Percentiles rank a stretch among this genome's conserved stretches.
phyloP scores from a whole-genome alignment of 2,329 filamentous ascomycete species.

The Pseudovirgaria hyperparasitica region DNA sequence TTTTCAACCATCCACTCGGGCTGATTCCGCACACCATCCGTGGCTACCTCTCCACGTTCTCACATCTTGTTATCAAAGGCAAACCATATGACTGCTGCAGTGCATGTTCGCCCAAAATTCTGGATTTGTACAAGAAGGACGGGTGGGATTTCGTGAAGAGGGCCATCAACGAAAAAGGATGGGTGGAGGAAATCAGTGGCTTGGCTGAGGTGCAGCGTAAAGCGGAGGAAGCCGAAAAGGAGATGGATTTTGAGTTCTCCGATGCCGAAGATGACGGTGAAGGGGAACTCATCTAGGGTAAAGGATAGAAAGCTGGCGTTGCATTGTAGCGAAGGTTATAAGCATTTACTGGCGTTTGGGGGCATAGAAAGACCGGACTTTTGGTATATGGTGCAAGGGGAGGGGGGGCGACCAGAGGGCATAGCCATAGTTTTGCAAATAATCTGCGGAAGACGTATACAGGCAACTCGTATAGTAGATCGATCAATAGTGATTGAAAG shows the following conservation, averaged over 20 bases:
- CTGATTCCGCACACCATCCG: constrained; percentile 71
- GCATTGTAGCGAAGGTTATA: too few relatives aligned
- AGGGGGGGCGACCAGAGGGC: too few relatives aligned
- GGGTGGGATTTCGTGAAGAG: constrained; percentile 68
- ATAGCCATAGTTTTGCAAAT: too few relatives aligned
- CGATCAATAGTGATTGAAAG: too few relatives aligned
- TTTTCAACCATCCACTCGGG: constrained; percentile 48
- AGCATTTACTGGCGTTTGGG: too few relatives aligned
- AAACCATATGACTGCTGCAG: constrained; percentile 71
- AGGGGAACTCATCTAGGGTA: constrained; percentile 27
- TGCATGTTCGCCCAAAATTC: constrained; percentile 60
- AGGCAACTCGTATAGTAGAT: too few relatives aligned
- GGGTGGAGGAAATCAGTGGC: constrained; percentile 64
- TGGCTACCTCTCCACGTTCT: constrained; percentile 62
- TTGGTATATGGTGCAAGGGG: too few relatives aligned
- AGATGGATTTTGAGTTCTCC: constrained; percentile 51
- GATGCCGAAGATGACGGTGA: constrained; percentile 35
- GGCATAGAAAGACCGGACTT: too few relatives aligned
- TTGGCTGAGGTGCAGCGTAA: constrained; percentile 51
- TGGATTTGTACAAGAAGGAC: constrained; percentile 52
- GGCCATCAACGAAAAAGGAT: constrained; percentile 63
- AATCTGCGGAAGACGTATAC: too few relatives aligned
- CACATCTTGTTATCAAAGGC: constrained; percentile 60
- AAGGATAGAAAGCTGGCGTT: too few relatives aligned
- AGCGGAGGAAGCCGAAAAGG: constrained; percentile 32